Base-by-base conservation (phyloP, 139 green algal species). In the Chlamydomonas sphaeroides region DNA sequence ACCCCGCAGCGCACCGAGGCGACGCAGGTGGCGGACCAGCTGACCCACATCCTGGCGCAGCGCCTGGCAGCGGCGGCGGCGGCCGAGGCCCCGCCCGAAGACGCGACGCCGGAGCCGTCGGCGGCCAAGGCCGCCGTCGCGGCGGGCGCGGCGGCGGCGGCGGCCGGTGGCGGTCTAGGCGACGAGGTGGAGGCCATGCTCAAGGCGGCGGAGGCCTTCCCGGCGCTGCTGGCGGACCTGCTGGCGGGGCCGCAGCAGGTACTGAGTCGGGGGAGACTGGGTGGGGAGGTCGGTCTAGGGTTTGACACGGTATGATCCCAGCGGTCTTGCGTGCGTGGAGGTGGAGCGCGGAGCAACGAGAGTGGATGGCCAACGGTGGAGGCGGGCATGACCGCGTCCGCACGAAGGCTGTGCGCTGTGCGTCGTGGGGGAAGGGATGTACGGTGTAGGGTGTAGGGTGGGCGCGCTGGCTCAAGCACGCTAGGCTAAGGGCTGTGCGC, bases 171-270 rank as follows among this genome's bases (percentile, higher is more conserved):
- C 32, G 33, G 35, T 5, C 14, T 63, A 17, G 68, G 45, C 8
- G 68, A 63, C 0, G 45, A 77, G 68, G 3, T 77, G 45, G 68
- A 35, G 45, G 68, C 32, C 18, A 45, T 77, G 45, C 28, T 63
- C 4, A 32, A n/a, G 6, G 36, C 10, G 6, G 3, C 28, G 15
- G 33, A 77, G 8, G 10, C 23, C 45, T 77, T 77, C 68, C 45
- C 41, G 20, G 68, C 63, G 18, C 48, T 77, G 18, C 28, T 77
- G 18, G 26, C 11, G 32, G 68, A 77, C 5, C 48, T 77, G 14
- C 63, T 77, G 68, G n/a, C 45, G 25, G 18, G 18, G 51, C 45
- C 41, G 28, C 26, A 21, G 45, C 68, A 77, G 68, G 68, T 74
- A 30, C 2, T 35, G 33, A 33, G 63, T 32, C 2, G 63, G 7